These are phyloP conservation scores for Microdochium paspali DNA, from an alignment of 2,329 filamentous ascomycete genomes.

Conservation along the genomic window DNA sequence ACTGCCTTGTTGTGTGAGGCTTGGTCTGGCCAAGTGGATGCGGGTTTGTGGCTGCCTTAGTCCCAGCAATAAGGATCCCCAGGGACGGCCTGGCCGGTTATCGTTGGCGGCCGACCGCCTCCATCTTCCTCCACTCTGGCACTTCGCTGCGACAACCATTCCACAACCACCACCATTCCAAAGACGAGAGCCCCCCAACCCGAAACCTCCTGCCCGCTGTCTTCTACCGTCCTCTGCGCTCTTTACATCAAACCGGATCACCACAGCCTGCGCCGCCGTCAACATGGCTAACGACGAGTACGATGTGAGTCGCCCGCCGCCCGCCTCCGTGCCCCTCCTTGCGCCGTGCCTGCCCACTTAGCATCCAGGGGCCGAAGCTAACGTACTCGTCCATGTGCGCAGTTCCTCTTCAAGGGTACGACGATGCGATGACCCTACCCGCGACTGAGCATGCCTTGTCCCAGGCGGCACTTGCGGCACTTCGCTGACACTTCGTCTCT, in stretches of 20 bases:
- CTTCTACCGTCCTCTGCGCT: neutral
- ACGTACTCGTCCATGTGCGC: conserved; percentile 25
- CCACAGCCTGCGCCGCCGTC: conserved; percentile 15
- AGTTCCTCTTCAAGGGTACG: conserved; percentile 99
- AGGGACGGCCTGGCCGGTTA: too few relatives aligned
- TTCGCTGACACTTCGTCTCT: conserved; percentile 20
- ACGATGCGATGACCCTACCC: conserved; percentile 12
- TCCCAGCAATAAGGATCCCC: too few relatives aligned
- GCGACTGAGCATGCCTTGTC: conserved; percentile 8
- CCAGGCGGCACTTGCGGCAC: conserved; percentile 18
- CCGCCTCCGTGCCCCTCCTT: conserved; percentile 9
- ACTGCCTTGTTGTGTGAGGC: neutral
- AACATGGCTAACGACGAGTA: conserved; percentile 99
- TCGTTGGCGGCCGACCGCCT: too few relatives aligned
- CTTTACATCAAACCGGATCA: neutral
- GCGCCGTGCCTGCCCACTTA: conserved; percentile 18
- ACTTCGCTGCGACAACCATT: neutral
- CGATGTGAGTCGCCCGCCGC: conserved; percentile 61
- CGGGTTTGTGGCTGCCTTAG: neutral
- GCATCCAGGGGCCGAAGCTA: conserved; percentile 4
- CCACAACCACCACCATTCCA: neutral
- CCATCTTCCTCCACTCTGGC: neutral
- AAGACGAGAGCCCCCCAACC: neutral
- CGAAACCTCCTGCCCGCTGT: neutral
- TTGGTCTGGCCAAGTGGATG: too few relatives aligned